Evolutionary conservation across 345 rosid species (phyloP).

Genomic region (Aquilaria sinensis): DNA sequence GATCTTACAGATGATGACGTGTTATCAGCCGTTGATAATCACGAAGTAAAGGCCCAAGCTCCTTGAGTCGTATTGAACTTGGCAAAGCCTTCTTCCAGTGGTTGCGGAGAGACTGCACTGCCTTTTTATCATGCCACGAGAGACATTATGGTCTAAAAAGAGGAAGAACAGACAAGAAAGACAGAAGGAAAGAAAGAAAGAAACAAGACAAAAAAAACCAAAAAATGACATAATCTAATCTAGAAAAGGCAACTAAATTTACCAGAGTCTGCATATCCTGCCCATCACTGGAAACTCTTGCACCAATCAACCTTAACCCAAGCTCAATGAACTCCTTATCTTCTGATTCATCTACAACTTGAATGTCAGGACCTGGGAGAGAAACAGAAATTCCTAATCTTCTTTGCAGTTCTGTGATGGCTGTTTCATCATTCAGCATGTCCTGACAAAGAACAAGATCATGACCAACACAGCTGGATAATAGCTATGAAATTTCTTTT

Average conservation of each 20-base stretch:
- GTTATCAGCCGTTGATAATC: constrained; percentile 79
- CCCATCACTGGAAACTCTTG: constrained; percentile 29
- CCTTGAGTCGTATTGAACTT: constrained; percentile 50
- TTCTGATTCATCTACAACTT: constrained; percentile 56
- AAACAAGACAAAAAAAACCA: background rate
- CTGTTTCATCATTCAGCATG: constrained; percentile 37
- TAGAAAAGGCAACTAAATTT: background rate
- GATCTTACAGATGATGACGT: constrained; percentile 50
- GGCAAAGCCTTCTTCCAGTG: constrained; percentile 70
- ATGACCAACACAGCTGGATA: no score
- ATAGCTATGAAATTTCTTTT: no score
- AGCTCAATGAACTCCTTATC: constrained; percentile 75
- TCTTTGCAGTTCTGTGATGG: constrained; percentile 56
- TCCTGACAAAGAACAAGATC: constrained; percentile 36
- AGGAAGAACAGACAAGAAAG: background rate
- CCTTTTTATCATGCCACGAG: constrained; percentile 31
- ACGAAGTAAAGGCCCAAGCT: constrained; percentile 78
- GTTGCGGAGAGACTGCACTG: constrained; percentile 58
- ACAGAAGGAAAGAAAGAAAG: background rate
- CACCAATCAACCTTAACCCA: constrained; percentile 46
- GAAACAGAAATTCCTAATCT: constrained; percentile 51
- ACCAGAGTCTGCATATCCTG: constrained; percentile 38
- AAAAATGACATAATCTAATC: background rate
- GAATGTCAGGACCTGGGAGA: constrained; percentile 28
- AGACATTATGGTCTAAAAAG: constrained; percentile 13